phyloP scores from a whole-genome alignment of 2,329 filamentous ascomycete genomes.

The Curvularia sp. region DNA sequence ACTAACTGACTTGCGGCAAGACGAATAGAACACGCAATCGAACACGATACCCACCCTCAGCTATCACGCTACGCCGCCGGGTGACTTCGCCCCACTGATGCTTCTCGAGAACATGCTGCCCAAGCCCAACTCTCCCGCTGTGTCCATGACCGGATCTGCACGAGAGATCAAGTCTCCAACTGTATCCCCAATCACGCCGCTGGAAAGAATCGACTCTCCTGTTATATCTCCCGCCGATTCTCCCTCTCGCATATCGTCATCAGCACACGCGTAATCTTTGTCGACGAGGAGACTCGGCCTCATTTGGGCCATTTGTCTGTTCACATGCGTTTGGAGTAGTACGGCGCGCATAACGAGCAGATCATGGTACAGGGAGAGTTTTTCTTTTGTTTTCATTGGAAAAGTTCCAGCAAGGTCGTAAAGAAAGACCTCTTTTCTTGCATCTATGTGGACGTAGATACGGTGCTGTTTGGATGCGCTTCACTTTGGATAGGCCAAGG shows the following conservation, averaged over 20 bases:
- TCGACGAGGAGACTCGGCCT: background rate
- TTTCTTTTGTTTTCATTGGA: background rate
- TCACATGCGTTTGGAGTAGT: background rate
- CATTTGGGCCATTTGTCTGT: background rate
- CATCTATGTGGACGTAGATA: background rate
- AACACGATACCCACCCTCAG: background rate
- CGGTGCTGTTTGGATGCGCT: conserved; percentile 1
- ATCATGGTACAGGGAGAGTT: background rate
- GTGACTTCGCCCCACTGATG: background rate
- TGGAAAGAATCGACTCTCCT: background rate
- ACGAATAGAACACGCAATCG: conserved; percentile 12
- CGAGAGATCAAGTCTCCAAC: background rate
- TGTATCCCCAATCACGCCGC: background rate
- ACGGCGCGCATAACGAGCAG: background rate
- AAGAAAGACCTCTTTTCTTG: background rate
- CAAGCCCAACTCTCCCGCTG: background rate
- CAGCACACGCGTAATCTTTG: background rate
- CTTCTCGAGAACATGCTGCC: background rate
- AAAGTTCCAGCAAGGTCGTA: background rate
- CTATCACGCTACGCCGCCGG: background rate
- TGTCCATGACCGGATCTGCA: background rate
- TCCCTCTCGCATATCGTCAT: background rate
- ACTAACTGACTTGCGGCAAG: conserved; percentile 9
- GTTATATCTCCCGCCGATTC: background rate
- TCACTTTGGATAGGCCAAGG: background rate